A percentile compares a stretch with the other conserved stretches of the same genome.
These are phyloP conservation scores for Paramecium sonneborni DNA, from an alignment of 73 alveolate species.

Conservation along the genomic window DNA sequence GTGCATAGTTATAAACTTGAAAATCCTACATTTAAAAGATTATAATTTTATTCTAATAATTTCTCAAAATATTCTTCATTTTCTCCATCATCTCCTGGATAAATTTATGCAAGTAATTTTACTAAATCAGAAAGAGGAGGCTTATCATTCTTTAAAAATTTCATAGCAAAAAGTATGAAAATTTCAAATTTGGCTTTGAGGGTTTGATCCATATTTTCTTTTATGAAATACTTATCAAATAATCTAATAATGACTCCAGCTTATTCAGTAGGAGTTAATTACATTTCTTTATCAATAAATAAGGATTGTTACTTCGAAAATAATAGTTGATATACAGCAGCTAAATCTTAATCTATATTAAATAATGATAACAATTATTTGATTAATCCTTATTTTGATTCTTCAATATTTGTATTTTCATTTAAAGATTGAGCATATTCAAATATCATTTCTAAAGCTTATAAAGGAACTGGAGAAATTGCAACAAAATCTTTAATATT, in stretches of 20 bases:
- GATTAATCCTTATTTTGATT: neutral
- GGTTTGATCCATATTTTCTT: neutral
- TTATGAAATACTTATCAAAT: neutral
- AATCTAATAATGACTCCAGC: neutral
- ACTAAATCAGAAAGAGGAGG: neutral
- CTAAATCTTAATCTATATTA: slow-evolving; percentile 6
- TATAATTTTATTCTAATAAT: neutral
- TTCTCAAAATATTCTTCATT: neutral
- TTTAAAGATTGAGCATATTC: neutral
- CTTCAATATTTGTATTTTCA: neutral
- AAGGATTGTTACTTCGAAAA: neutral
- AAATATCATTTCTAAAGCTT: slow-evolving; percentile 33
- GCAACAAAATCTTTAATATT: neutral
- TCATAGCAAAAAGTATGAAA: neutral
- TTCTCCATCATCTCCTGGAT: neutral
- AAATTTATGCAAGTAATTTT: neutral
- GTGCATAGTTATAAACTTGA: neutral
- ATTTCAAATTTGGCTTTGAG: neutral
- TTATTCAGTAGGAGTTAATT: neutral
- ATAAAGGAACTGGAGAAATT: neutral
- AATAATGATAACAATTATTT: neutral
- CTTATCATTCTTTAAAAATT: slow-evolving; percentile 3
- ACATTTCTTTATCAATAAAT: neutral
- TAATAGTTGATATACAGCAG: neutral
- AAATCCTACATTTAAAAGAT: neutral